Percentiles rank a stretch among this genome's conserved stretches.
Conservation (phyloP, 192 early-diverging fungal genomes). For the Thamnidium elegans region DNA sequence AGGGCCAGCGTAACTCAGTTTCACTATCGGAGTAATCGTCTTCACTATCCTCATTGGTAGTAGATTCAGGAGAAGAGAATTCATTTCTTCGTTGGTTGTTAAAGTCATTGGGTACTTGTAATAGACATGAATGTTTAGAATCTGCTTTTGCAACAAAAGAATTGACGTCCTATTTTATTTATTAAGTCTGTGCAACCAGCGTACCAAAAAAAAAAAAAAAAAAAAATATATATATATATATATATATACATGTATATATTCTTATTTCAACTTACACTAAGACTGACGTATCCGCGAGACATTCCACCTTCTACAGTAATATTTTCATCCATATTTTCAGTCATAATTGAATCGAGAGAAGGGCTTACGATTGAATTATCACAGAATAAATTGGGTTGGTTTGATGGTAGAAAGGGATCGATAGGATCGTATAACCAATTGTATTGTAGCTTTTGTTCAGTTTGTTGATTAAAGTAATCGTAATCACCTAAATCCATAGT, state of each 20-base stretch:
- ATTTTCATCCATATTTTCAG: not conserved
- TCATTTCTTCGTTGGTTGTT: not conserved
- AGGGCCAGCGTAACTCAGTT: not conserved
- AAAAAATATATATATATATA: no score
- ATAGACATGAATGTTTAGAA: slow-evolving; percentile 24
- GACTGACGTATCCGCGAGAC: slow-evolving; percentile 25
- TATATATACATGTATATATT: no score
- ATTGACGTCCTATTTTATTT: slow-evolving; percentile 35
- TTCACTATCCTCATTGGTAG: slow-evolving; percentile 6
- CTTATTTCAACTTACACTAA: slow-evolving; percentile 25
- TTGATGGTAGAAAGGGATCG: slow-evolving; percentile 13
- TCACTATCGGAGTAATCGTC: slow-evolving; percentile 17
- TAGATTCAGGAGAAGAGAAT: slow-evolving; percentile 10
- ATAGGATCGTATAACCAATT: slow-evolving; percentile 27
- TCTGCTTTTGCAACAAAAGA: slow-evolving; percentile 34
- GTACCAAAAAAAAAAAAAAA: no score
- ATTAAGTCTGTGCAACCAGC: no score
- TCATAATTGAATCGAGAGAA: slow-evolving; percentile 10
- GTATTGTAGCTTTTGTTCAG: slow-evolving; percentile 12
- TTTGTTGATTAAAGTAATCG: slow-evolving; percentile 5
- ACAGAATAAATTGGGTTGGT: slow-evolving; percentile 7
- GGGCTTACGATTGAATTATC: slow-evolving; percentile 2
- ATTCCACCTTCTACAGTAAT: slow-evolving; percentile 21
- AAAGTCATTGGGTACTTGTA: not conserved
- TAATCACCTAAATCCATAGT: not conserved